A percentile compares a stretch with the other conserved stretches of the same genome.
phyloP scores from a whole-genome alignment of 2,329 filamentous ascomycete genomes.

The Aureobasidium sp. region DNA sequence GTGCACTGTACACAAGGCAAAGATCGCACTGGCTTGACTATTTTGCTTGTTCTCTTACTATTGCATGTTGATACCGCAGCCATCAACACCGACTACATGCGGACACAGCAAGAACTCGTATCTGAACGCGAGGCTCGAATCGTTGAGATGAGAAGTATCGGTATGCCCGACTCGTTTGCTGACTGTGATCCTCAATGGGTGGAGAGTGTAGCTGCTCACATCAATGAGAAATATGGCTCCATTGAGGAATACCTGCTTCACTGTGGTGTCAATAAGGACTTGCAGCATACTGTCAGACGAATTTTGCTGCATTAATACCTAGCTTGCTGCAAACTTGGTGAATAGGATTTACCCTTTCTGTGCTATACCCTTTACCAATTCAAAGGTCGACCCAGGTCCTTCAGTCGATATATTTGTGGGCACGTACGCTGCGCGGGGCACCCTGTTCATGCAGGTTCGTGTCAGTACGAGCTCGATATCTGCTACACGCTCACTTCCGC shows the following conservation, averaged over 20 bases:
- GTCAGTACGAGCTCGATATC: neutral
- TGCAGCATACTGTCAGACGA: constrained; percentile 21
- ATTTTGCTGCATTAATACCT: neutral
- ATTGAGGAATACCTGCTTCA: constrained; percentile 57
- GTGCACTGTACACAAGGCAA: constrained; percentile 88
- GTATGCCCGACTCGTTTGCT: constrained; percentile 67
- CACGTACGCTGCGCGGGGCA: neutral
- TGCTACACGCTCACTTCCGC: neutral
- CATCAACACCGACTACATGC: constrained; percentile 64
- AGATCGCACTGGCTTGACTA: constrained; percentile 69
- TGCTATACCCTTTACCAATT: neutral
- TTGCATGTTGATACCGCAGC: constrained; percentile 51
- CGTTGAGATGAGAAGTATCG: constrained; percentile 62
- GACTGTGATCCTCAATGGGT: constrained; percentile 60
- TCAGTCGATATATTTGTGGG: neutral
- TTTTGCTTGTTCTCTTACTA: constrained; percentile 61
- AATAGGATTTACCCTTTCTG: neutral
- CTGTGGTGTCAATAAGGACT: constrained; percentile 46
- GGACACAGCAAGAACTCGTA: constrained; percentile 55
- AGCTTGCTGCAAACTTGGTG: too few species aligned
- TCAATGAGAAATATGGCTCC: constrained; percentile 59
- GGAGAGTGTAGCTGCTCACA: constrained; percentile 48
- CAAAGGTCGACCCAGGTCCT: neutral
- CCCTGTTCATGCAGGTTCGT: too few species aligned
- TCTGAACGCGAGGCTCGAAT: constrained; percentile 58